Base-by-base conservation (phyloP, 257 asterid genomes). In the Capsicum chinense region DNA sequence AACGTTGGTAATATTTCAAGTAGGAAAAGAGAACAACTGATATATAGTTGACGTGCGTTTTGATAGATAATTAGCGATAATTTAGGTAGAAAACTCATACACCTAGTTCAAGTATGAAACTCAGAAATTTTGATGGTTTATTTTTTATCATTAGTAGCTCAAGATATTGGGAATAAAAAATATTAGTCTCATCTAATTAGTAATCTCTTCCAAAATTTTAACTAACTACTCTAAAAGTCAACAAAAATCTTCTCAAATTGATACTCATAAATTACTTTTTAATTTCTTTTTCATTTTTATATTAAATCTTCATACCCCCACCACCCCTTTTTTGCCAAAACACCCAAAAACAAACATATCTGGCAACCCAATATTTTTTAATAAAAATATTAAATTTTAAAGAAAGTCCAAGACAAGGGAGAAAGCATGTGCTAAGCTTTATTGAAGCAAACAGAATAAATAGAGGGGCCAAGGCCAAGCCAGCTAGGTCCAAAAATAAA, bases 391-490 rank as follows among this genome's bases (percentile, higher is more conserved):
- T 44, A 44, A 2, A 39, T 39, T 39, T 63, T 13, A 50, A 48
- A 83, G 17, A 68, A 68, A 37, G 85, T 56, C 70, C 8, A 2
- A 83, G 81, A 76, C 81, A 83, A 37, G 54, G 68, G 58, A 69
- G 56, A 83, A 69, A 69, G 44, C 71, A 69, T 17, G 80, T 83
- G 81, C 81, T 68, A 56, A 56, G 81, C 85, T 83, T 69, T 83
- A 67, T 83, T 56, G 81, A 60, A 69, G 85, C 85, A 70, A 4
- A 69, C 71, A 66, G 62, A 82, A 66, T 50, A 39, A 26, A 15
- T 8, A 21, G 44, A 76, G 81, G 81, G 63, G 44, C 71, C 71
- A 64, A 64, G 1, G 3, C 44, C 33, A 26, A 26, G 33, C 33
- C 33, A 26, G 33, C 33, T 26, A 39, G 44, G 44, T 4, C 44